phyloP scores from a whole-genome alignment of 83 land plant species.

The Picea abies region DNA sequence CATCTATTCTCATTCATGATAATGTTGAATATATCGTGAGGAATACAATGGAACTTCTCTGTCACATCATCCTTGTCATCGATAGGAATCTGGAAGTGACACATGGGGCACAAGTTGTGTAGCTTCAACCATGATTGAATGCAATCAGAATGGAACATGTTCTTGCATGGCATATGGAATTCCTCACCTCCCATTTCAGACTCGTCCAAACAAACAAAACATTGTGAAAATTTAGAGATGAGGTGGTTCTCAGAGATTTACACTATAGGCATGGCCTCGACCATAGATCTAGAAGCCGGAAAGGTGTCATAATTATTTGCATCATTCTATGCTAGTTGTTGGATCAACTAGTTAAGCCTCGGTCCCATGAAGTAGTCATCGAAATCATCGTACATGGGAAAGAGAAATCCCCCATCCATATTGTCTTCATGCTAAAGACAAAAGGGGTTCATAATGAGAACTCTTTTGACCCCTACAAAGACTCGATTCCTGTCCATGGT shows the following conservation, averaged over 20 bases:
- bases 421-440: no score
- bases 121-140: conserved; percentile 39
- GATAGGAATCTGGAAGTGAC: conserved; percentile 12
- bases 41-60: not conserved
- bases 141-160: conserved; percentile 44
- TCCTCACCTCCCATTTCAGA: conserved; percentile 37
- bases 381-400: no score
- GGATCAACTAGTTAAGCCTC: not conserved
- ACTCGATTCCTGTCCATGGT: no score
- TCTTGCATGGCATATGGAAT: conserved; percentile 48
- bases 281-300: not conserved
- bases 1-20: no score
- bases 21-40: no score
- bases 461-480: no score
- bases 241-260: conserved; percentile 18
- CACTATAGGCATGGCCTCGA: conserved; percentile 6
- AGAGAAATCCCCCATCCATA: no score
- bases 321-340: no score
- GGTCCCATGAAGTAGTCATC: not conserved
- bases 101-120: conserved; percentile 50
- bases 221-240: conserved; percentile 25
- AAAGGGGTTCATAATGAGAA: no score
- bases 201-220: conserved; percentile 41
- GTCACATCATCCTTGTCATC: not conserved
- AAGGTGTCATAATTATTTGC: not conserved